Conservation (phyloP, 208 protist species). For the Trypanosoma boissoni region DNA sequence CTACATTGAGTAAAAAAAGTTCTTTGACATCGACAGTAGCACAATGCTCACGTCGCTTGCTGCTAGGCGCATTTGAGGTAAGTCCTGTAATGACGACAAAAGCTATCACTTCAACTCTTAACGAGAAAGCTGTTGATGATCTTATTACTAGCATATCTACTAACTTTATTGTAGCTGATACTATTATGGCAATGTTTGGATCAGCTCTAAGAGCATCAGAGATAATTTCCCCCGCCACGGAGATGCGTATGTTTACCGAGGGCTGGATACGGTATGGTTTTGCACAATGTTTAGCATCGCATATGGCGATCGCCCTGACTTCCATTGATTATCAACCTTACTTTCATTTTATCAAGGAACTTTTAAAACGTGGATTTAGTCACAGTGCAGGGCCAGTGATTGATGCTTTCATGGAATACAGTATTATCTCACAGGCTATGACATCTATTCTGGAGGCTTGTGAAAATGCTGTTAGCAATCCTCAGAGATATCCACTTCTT, state of each 20-base stretch:
- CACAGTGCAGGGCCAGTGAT: conserved; percentile 65
- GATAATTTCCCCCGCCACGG: conserved; percentile 43
- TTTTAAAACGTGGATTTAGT: conserved; percentile 67
- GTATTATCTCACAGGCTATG: conserved; percentile 31
- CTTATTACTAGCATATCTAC: conserved; percentile 34
- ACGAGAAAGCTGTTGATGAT: conserved; percentile 34
- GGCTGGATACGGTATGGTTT: conserved; percentile 49
- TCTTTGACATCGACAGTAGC: conserved; percentile 27
- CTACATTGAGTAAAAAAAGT: conserved; percentile 10
- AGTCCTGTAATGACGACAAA: conserved; percentile 45
- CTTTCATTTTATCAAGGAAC: conserved; percentile 67
- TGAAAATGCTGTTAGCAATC: conserved; percentile 28
- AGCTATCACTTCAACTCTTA: conserved; percentile 39
- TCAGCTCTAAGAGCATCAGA: conserved; percentile 34
- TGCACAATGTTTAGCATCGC: conserved; percentile 27
- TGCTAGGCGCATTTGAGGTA: conserved; percentile 60
- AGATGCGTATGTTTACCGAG: conserved; percentile 42
- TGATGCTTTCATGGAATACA: conserved; percentile 50
- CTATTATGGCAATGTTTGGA: conserved; percentile 64
- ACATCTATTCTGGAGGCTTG: conserved; percentile 29
- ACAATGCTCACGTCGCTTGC: conserved; percentile 47
- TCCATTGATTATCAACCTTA: conserved; percentile 43
- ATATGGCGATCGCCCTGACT: conserved; percentile 30
- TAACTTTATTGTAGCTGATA: conserved; percentile 53
- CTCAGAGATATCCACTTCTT: conserved; percentile 22